Evolutionary conservation across 1,139 yeast genomes (phyloP), one percentile per base, ranked within the genome.

Genomic region (Lodderomyces pseudojiufengensis): DNA sequence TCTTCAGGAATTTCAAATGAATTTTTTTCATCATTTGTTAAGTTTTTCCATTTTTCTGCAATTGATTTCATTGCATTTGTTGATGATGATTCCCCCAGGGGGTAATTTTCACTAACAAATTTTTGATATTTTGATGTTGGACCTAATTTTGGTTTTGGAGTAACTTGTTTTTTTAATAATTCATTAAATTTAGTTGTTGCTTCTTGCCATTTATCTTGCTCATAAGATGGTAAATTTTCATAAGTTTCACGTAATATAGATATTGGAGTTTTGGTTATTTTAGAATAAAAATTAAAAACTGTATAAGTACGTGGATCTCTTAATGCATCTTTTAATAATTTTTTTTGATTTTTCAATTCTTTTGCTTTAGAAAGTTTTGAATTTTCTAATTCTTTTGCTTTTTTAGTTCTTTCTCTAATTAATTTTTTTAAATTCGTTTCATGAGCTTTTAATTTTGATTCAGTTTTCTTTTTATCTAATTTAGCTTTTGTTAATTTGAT

Each of bases 81-180:
- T 29, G 58, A 49, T 28, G 58, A 49, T 18, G 51, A 30, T 27
- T 55, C 65, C 32, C 49, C 57, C 14, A 42, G 44, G 27, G 44
- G 47, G 46, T 48, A 64, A 42, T 58, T 54, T 29, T 61, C 54
- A 41, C 59, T 52, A 27, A 66, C 52, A 38, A 46, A 69, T 22
- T 49, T 46, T 23, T 68, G 63, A 47, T 57, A 67, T 5, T 57
- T 56, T 29, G 43, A 43, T 4, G 57, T 50, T 3, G 70, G 67
- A 9, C 52, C 47, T 40, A 57, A 59, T 32, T 73, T 73, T 32
- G 73, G 74, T 43, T 59, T 61, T 5, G 70, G 65, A 3, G 56
- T 50, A 46, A 48, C 65, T 9, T 52, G 43, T 31, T 54, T 40
- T 32, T 46, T 41, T 34, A 49, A 50, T 35, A 55, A 55, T 6